Evolutionary conservation across 139 green algal species (phyloP).

Genomic region (Picochlorum sp.): DNA sequence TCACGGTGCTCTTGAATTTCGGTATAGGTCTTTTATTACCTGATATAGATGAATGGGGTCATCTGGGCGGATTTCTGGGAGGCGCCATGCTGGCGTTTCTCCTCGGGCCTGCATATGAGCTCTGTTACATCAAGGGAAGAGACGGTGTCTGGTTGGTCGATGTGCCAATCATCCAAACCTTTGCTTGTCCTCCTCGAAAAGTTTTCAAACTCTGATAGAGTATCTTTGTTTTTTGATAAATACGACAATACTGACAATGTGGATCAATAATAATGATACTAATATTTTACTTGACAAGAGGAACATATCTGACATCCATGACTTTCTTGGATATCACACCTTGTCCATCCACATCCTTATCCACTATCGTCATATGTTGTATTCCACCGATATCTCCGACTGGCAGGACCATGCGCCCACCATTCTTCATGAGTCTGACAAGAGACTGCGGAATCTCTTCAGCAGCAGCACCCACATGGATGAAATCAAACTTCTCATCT

Average conservation of each 20-base stretch:
- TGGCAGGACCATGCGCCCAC: slow-evolving; percentile 41
- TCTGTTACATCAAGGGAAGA: slow-evolving; percentile 6
- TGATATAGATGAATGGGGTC: slow-evolving; percentile 12
- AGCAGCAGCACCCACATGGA: slow-evolving; percentile 90
- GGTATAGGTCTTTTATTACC: slow-evolving; percentile 3
- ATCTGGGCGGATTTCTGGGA: slow-evolving; percentile 11
- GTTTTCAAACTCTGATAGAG: neutral
- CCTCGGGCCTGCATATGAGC: slow-evolving; percentile 4
- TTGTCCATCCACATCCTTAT: slow-evolving; percentile 18
- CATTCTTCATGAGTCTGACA: slow-evolving; percentile 49
- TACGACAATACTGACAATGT: no score
- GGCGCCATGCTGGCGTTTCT: neutral
- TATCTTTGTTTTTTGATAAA: no score
- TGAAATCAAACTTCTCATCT: slow-evolving; percentile 71
- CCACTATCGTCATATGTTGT: slow-evolving; percentile 26
- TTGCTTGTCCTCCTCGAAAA: slow-evolving; percentile 6
- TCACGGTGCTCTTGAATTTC: slow-evolving; percentile 9
- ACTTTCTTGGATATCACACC: slow-evolving; percentile 10
- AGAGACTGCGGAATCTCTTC: slow-evolving; percentile 52
- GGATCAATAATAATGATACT: no score
- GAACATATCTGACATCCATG: slow-evolving; percentile 12
- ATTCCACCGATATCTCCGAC: slow-evolving; percentile 20
- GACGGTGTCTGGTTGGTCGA: slow-evolving; percentile 9
- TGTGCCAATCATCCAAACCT: slow-evolving; percentile 1
- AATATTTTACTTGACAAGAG: neutral